Evolutionary conservation across 2,329 filamentous ascomycete genomes (phyloP).

Genomic region (Colletotrichum nymphaeae): DNA sequence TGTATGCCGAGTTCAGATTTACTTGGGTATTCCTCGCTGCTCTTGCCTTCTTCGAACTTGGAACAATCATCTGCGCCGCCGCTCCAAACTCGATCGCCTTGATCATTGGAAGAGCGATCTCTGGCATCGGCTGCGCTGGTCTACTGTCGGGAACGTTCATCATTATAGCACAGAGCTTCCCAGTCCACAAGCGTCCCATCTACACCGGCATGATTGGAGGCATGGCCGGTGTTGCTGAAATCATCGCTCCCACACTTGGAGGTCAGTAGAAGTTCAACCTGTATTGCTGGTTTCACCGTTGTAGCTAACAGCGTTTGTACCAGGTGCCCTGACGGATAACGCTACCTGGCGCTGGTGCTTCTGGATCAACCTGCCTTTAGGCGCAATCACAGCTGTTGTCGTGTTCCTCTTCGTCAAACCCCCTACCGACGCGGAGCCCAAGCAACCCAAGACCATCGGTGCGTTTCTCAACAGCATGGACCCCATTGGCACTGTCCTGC

Average conservation of each 20-base stretch:
- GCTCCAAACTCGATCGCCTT: conserved; percentile 60
- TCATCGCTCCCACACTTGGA: too few relatives aligned
- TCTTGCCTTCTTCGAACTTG: conserved; percentile 56
- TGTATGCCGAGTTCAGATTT: conserved; percentile 66
- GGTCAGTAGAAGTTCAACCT: too few relatives aligned
- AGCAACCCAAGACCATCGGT: conserved; percentile 44
- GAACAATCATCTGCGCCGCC: conserved; percentile 55
- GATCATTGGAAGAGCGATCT: conserved; percentile 63
- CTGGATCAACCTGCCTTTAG: conserved; percentile 48
- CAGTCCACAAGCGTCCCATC: too few relatives aligned
- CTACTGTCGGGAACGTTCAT: conserved; percentile 62
- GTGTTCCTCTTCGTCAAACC: conserved; percentile 1
- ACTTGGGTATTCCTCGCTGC: conserved; percentile 58
- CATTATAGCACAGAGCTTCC: conserved; percentile 47
- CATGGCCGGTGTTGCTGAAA: conserved; percentile 54
- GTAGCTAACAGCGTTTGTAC: too few relatives aligned
- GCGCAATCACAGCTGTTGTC: background rate
- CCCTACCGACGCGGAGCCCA: conserved; percentile 55
- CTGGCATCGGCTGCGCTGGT: conserved; percentile 62
- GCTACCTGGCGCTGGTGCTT: conserved; percentile 52
- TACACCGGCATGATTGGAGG: conserved; percentile 26
- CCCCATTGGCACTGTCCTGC: conserved; percentile 59
- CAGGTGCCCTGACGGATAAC: conserved; percentile 46
- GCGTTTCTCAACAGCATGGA: conserved; percentile 53
- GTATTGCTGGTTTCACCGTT: too few relatives aligned